These are phyloP conservation scores for Lumnitzera littorea DNA, from an alignment of 345 rosid genomes.

Conservation along the genomic window DNA sequence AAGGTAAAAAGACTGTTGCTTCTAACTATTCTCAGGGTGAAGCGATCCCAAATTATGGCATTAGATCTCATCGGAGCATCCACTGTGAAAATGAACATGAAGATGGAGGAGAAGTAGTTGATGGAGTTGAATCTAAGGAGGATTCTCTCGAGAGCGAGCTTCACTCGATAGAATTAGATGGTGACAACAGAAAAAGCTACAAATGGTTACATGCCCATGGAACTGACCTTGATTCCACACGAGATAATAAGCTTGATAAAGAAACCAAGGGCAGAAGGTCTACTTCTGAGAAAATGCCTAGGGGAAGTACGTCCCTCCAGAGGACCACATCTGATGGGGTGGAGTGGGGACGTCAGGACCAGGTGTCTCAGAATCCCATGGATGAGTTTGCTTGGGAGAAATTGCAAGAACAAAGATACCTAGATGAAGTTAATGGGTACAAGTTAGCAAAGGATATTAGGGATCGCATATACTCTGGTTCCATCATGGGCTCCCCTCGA, in stretches of 20 bases:
- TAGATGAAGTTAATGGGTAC: conserved; percentile 61
- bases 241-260: conserved; percentile 19
- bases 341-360: conserved; percentile 54
- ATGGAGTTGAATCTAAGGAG: conserved; percentile 40
- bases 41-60: conserved; percentile 48
- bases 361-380: conserved; percentile 34
- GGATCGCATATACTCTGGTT: conserved; percentile 51
- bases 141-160: conserved; percentile 82
- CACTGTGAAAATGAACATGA: conserved; percentile 35
- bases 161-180: conserved; percentile 75
- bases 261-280: conserved; percentile 58
- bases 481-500: conserved; percentile 39
- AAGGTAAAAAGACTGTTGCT: conserved; percentile 48
- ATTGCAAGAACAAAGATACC: conserved; percentile 30
- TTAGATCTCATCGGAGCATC: conserved; percentile 31
- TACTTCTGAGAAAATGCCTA: conserved; percentile 38
- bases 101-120: conserved; percentile 61
- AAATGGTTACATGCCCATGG: conserved; percentile 48
- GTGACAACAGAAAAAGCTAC: conserved; percentile 52
- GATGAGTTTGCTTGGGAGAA: conserved; percentile 58
- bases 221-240: conserved; percentile 27
- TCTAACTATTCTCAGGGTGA: conserved; percentile 33
- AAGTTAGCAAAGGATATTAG: conserved; percentile 53
- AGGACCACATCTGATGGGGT: conserved; percentile 85
- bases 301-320: conserved; percentile 58